phyloP scores from a whole-genome alignment of 1,284 basidiomycete genomes.

The Ceraceosorus bombacis region DNA sequence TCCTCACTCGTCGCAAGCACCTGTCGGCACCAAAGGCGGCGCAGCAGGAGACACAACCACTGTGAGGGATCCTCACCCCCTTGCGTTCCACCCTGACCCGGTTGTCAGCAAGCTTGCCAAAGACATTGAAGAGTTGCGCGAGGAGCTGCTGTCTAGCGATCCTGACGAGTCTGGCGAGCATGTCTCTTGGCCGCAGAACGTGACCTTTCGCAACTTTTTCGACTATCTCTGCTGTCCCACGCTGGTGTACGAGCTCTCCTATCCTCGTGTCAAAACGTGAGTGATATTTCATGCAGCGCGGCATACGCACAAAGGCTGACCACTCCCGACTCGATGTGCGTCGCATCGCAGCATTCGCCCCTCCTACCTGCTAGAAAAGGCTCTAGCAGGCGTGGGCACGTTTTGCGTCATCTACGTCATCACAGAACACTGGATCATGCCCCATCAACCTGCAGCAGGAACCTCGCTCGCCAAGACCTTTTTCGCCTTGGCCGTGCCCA shows the following conservation, averaged over 20 bases:
- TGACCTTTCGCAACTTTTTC: constrained; percentile 74
- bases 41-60: constrained; percentile 13
- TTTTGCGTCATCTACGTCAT: constrained; percentile 75
- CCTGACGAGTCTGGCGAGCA: background rate
- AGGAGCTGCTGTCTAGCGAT: constrained; percentile 61
- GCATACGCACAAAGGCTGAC: constrained; percentile 1
- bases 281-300: background rate
- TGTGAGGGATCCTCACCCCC: constrained; percentile 53
- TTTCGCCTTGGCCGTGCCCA: constrained; percentile 81
- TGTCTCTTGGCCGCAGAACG: constrained; percentile 68
- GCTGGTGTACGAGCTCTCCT: constrained; percentile 91
- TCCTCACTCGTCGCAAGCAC: too few relatives aligned
- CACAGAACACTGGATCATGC: constrained; percentile 79
- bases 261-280: constrained; percentile 75
- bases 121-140: constrained; percentile 68
- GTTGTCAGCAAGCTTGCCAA: constrained; percentile 64
- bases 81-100: constrained; percentile 67
- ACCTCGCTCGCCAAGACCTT: constrained; percentile 51
- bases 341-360: constrained; percentile 64
- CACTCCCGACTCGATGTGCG: background rate
- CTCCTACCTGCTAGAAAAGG: constrained; percentile 87
- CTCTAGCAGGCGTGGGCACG: constrained; percentile 86
- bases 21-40: background rate
- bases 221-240: constrained; percentile 85
- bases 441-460: constrained; percentile 51